These are phyloP conservation scores for Botrytis porri DNA, from an alignment of 2,329 filamentous ascomycete genomes.

Conservation along the genomic window DNA sequence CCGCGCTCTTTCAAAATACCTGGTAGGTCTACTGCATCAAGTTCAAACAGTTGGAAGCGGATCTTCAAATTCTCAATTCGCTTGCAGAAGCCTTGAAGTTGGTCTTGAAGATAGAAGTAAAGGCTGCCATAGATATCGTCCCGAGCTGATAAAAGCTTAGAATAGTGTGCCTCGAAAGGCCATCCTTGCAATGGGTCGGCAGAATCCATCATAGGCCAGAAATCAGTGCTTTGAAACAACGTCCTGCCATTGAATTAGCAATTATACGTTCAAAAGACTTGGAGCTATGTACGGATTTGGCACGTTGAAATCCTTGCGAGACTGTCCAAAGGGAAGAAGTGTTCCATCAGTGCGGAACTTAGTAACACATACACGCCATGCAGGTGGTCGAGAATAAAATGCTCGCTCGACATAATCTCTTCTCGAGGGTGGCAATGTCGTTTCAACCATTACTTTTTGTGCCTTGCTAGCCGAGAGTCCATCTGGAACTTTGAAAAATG, in stretches of 20 bases:
- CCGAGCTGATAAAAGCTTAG: constrained; percentile 4
- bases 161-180: constrained; percentile 20
- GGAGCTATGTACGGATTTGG: constrained; percentile 43
- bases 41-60: constrained; percentile 6
- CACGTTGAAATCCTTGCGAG: constrained; percentile 35
- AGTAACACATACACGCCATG: constrained; percentile 32
- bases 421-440: constrained; percentile 35
- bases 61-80: background rate
- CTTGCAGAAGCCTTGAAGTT: constrained; percentile 8
- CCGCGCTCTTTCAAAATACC: background rate
- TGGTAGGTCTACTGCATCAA: constrained; percentile 9
- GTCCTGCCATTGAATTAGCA: constrained; percentile 34
- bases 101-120: constrained; percentile 7
- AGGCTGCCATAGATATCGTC: constrained; percentile 19
- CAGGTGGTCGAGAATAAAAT: constrained; percentile 31
- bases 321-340: constrained; percentile 42
- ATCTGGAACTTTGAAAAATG: constrained; percentile 33
- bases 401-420: constrained; percentile 39
- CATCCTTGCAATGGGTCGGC: constrained; percentile 42
- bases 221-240: constrained; percentile 34
- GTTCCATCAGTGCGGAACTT: constrained; percentile 42
- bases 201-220: constrained; percentile 42
- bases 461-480: constrained; percentile 33
- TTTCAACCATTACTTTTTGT: constrained; percentile 29
- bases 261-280: background rate